Base-by-base conservation (phyloP, 345 rosid species). In the Hirschfeldia incana region DNA sequence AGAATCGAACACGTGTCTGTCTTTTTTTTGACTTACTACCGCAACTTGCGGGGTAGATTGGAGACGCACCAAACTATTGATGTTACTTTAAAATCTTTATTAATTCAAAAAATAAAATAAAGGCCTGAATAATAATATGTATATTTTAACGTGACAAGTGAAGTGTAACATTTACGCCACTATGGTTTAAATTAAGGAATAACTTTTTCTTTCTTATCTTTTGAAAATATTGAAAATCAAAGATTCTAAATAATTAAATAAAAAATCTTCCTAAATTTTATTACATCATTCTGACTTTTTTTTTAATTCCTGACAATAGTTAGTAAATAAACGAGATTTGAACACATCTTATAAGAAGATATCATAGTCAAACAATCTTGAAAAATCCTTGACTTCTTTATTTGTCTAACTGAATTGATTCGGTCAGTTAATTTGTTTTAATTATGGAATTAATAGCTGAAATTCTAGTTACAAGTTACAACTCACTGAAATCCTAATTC, bases 41-140 rank as follows among this genome's bases (percentile, higher is more conserved):
- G 75, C 79, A 69, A 69, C 67, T 74, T 74, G 79, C 72, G 83
- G 79, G 76, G 83, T 75, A 75, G 83, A 80, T 80, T 70, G 62
- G 67, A 60, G 67, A 49, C 69, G 78, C 79, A 79, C 61, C 51
- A 73, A 78, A 79, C 75, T 73, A 68, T 62, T 62, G 49, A 62
- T 74, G 59, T 55, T 73, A 17, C 16, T 61, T 72, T 69, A 62
- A 75, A 68, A 75, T n/a, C 68, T 53, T 79, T 27, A 69, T 51
- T 67, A n/a, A 49, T 13, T 13, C 34, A 67, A 73, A 39, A 32
- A 1, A 29, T 42, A 12, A 67, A 30, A 51, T 11, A 67, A 60
- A 60, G 32, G 27, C 46, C 11, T 72, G 62, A 66, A 58, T 78
- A 17, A 4, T 66, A 33, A 21, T 21, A 21, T 21, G 21, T 39